phyloP scores from a whole-genome alignment of 305 asterid genomes.

The Stenogyne calaminthoides region DNA sequence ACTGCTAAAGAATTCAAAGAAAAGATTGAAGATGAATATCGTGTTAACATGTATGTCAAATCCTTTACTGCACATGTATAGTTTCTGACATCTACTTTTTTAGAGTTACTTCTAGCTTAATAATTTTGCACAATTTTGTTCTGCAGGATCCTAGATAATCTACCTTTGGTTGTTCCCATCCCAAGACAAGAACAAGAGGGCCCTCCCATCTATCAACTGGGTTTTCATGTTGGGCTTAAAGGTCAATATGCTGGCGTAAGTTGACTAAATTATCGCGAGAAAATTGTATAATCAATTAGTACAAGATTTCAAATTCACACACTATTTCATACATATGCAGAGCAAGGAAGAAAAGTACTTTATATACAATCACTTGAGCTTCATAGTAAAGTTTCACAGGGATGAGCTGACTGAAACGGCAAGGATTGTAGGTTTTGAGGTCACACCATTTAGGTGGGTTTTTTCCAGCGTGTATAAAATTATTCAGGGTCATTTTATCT shows the following conservation, averaged over 20 bases:
- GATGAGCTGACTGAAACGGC: constrained; percentile 65
- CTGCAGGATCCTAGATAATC: constrained; percentile 84
- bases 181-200: constrained; percentile 63
- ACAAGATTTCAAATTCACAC: constrained; percentile 26
- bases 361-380: constrained; percentile 72
- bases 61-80: constrained; percentile 11
- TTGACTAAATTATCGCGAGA: constrained; percentile 23
- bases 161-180: constrained; percentile 78
- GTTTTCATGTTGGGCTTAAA: constrained; percentile 71
- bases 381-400: constrained; percentile 71
- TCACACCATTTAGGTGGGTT: constrained; percentile 68
- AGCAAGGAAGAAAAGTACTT: constrained; percentile 73
- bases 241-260: constrained; percentile 82
- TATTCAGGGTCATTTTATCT: background rate
- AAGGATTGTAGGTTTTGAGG: constrained; percentile 86
- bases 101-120: background rate
- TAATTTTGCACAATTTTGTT: constrained; percentile 17
- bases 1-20: constrained; percentile 72
- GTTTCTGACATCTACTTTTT: background rate
- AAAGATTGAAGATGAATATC: constrained; percentile 73
- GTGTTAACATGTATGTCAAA: constrained; percentile 68
- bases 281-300: constrained; percentile 5
- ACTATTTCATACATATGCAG: constrained; percentile 31
- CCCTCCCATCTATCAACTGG: constrained; percentile 75
- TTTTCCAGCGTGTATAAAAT: background rate